Conservation (phyloP, 1,139 yeast species). For the Scheffersomyces segobiensis region DNA sequence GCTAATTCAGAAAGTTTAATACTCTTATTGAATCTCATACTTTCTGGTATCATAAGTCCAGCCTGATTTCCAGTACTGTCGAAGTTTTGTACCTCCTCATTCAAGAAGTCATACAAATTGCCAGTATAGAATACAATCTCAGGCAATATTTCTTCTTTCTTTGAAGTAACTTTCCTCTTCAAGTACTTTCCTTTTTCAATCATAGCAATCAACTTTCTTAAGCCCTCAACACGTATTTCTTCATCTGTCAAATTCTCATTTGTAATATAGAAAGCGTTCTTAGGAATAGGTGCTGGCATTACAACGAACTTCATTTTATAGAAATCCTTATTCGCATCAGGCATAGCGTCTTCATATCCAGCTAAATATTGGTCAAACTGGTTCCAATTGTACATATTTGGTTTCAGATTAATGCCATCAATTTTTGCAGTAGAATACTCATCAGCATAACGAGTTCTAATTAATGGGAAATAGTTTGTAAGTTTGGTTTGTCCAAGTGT, state of each 20-base stretch:
- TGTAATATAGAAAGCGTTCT: slow-evolving; percentile 49
- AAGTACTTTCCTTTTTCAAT: slow-evolving; percentile 60
- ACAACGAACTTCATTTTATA: slow-evolving; percentile 79
- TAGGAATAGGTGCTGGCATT: slow-evolving; percentile 70
- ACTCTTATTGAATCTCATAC: slow-evolving; percentile 35
- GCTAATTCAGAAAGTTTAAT: slow-evolving; percentile 52
- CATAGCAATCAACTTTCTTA: slow-evolving; percentile 66
- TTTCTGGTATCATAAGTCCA: slow-evolving; percentile 35
- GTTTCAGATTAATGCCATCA: slow-evolving; percentile 53
- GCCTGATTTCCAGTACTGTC: slow-evolving; percentile 40
- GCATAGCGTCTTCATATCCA: slow-evolving; percentile 76
- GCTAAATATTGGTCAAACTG: slow-evolving; percentile 86
- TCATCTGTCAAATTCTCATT: slow-evolving; percentile 74
- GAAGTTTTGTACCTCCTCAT: slow-evolving; percentile 41
- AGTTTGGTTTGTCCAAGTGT: slow-evolving; percentile 16
- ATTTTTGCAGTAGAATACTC: slow-evolving; percentile 60
- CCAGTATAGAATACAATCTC: slow-evolving; percentile 90
- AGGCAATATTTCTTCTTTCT: slow-evolving; percentile 58
- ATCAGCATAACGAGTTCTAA: slow-evolving; percentile 78
- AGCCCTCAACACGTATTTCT: slow-evolving; percentile 85
- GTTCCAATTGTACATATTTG: slow-evolving; percentile 80
- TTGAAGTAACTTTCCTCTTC: slow-evolving; percentile 33
- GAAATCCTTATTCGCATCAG: slow-evolving; percentile 57
- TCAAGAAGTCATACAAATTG: slow-evolving; percentile 66
- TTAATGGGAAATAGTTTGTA: slow-evolving; percentile 49